Base-by-base conservation (phyloP, 164 flowering plant genomes). In the Tetracentron sinense region DNA sequence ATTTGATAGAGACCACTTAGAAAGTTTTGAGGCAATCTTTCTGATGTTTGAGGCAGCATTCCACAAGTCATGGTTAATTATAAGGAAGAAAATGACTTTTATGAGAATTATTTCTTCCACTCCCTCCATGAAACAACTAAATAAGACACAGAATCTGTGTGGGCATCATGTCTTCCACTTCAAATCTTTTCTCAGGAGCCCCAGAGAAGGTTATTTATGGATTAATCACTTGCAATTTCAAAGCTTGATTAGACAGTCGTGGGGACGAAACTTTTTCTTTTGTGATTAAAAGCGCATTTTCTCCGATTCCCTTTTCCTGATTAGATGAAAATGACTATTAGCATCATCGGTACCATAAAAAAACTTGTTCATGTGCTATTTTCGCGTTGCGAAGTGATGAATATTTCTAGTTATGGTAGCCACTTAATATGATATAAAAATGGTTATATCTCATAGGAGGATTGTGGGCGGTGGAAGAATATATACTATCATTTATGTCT, bases 221-320 rank as follows among this genome's bases (percentile, higher is more conserved):
- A n/a, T 26, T 42, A 55, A 59, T 51, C 23, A 52, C 19, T 38
- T 6, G 5, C 11, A 33, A 42, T 58, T 66, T 42, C 58, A 66
- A 63, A n/a, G 58, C 38, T 55, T 71, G 71, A 69, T 75, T 65
- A 72, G 79, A 75, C 71, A 49, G 35, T 61, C 16, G 53, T 46
- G 51, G 70, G 72, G 60, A n/a, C n/a, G n/a, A n/a, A n/a, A n/a
- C n/a, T n/a, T n/a, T n/a, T n/a, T n/a, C n/a, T n/a, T n/a, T 33
- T 33, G 38, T 33, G 38, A 4, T 33, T 33, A 4, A 33, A 33
- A 33, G 38, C 10, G 10, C 38, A 4, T 33, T 33, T n/a, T 33
- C 38, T 10, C 38, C 4, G 10, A 10, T 4, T 6, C 23, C 17
- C 19, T 48, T 48, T 17, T 19, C n/a, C n/a, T 8, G 22, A 20